Evolutionary conservation across 2,329 filamentous ascomycete genomes (phyloP).

Genomic region (Daldinia sp.): DNA sequence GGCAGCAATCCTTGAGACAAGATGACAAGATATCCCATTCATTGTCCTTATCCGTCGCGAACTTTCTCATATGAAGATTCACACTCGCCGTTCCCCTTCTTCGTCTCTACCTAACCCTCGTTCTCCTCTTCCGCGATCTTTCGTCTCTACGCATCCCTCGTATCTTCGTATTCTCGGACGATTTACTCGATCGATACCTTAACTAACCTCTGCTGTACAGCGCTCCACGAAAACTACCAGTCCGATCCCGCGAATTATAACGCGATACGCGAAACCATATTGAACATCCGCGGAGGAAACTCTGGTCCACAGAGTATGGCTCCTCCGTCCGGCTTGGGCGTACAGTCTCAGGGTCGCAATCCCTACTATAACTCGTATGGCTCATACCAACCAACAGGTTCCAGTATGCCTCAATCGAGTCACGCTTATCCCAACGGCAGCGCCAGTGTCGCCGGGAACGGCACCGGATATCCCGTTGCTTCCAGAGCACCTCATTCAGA

Average conservation of each 20-base stretch:
- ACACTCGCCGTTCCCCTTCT: not conserved
- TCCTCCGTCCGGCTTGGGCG: constrained; percentile 15
- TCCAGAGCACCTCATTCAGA: constrained; percentile 37
- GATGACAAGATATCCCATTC: not conserved
- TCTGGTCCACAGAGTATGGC: constrained; percentile 27
- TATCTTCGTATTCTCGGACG: too few species aligned
- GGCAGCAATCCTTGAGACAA: not conserved
- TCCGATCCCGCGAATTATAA: constrained; percentile 31
- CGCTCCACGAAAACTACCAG: constrained; percentile 43
- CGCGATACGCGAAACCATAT: constrained; percentile 37
- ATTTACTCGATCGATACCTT: not conserved
- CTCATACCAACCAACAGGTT: constrained; percentile 18
- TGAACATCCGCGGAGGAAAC: constrained; percentile 24
- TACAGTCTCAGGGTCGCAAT: constrained; percentile 23
- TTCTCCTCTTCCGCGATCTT: not conserved
- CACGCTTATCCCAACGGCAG: constrained; percentile 34
- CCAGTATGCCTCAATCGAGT: constrained; percentile 22
- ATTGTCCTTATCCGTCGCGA: not conserved
- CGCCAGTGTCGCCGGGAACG: constrained; percentile 27
- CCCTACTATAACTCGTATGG: constrained; percentile 28
- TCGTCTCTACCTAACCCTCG: not conserved
- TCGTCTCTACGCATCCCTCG: not conserved
- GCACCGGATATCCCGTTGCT: constrained; percentile 12
- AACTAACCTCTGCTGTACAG: constrained; percentile 26
- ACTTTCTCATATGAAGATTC: not conserved